Evolutionary conservation across 108 stramenopile genomes (phyloP), one percentile per base, ranked within the genome.

Genomic region (Nannochloropsis gaditana): DNA sequence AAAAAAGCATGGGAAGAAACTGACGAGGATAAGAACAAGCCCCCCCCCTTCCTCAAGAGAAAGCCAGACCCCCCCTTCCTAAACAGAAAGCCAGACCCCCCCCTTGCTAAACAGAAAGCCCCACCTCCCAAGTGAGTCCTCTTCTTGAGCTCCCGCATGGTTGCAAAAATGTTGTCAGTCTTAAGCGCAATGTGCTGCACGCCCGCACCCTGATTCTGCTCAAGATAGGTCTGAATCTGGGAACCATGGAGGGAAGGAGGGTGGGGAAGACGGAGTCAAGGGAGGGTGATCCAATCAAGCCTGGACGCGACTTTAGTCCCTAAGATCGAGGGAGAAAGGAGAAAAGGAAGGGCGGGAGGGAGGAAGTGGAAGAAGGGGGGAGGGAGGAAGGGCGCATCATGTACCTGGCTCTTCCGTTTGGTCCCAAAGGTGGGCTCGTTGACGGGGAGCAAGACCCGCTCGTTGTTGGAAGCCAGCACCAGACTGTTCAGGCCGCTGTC

Each of bases 171-270:
- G 84, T 95, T 93, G 59, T 91, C 85, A 1, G 94, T 94, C 84
- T 94, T 94, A 44, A 96, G 87, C 21, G 95, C 95, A 41, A 96
- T 85, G 87, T 96, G 95, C 85, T 96, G 95, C 44, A 96, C 86
- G 11, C 95, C 95, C 8, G 93, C 87, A 9, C 95, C 95, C 31
- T 93, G 92, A 83, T 96, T 95, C 83, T 93, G 93, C 86, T 96
- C 95, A 5, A 96, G 84, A 79, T 91, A 96, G 9, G 93, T 96
- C 80, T 95, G 93, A 15, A 50, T 50, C 47, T 50, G 47, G 31
- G 31, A 31, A 31, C 31, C 31, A 31, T 31, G 31, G 31, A 50
- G 47, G 1, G 47, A 50, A 15, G 47, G 47, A 50, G 47, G 47
- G 47, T 11, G 47, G 1, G 47, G 47, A 1, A 15, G 47, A 50